Conservation (phyloP, 1,139 yeast genomes). For the Blastobotrys buckinghamii region DNA sequence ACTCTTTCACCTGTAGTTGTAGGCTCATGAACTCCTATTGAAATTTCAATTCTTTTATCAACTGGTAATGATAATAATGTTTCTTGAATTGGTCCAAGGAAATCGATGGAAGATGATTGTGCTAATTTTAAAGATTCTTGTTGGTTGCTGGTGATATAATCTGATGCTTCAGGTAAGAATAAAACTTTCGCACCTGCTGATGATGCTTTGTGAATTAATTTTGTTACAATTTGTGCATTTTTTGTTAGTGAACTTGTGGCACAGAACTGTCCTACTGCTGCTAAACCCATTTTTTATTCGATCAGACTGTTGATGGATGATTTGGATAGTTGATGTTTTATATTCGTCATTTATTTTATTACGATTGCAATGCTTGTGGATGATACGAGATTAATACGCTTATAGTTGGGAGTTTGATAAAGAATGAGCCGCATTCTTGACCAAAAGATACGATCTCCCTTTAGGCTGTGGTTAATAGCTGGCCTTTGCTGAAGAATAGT, state of each 20-base stretch:
- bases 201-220: constrained; percentile 59
- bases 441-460: too few species aligned
- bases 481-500: too few species aligned
- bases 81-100: constrained; percentile 42
- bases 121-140: constrained; percentile 59
- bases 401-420: too few species aligned
- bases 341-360: too few species aligned
- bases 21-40: constrained; percentile 86
- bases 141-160: constrained; percentile 70
- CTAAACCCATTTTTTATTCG: constrained; percentile 34
- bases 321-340: too few species aligned
- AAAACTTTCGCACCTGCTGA: constrained; percentile 53
- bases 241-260: constrained; percentile 57
- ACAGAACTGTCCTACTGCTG: constrained; percentile 86
- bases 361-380: too few species aligned
- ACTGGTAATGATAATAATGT: constrained; percentile 39
- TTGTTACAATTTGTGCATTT: constrained; percentile 55
- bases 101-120: constrained; percentile 44
- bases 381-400: too few species aligned
- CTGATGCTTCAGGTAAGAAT: constrained; percentile 91
- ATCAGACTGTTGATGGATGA: too few species aligned
- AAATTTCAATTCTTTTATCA: constrained; percentile 37
- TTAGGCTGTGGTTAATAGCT: too few species aligned
- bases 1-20: constrained; percentile 41
- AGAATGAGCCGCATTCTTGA: too few species aligned